Evolutionary conservation across 345 rosid species (phyloP).

Genomic region (Laguncularia racemosa): DNA sequence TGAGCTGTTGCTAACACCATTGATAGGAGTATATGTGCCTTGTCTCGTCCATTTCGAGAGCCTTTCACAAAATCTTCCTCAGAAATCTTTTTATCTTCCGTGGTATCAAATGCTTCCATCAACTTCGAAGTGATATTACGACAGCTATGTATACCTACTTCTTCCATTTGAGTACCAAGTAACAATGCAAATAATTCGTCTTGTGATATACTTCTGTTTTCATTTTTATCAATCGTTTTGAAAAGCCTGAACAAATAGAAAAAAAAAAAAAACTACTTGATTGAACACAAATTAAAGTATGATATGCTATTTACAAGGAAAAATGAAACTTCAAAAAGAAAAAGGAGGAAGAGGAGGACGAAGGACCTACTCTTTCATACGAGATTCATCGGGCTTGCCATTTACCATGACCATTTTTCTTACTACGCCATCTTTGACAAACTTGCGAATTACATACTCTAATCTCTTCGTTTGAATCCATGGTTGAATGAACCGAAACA

Average conservation of each 20-base stretch:
- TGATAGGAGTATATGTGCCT: not conserved
- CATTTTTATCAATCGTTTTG: conserved; percentile 24
- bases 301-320: too few relatives aligned
- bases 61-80: conserved; percentile 25
- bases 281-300: too few relatives aligned
- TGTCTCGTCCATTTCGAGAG: conserved; percentile 24
- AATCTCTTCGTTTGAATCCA: conserved; percentile 39
- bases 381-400: conserved; percentile 23
- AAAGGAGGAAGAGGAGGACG: too few relatives aligned
- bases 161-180: conserved; percentile 30
- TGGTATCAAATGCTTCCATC: conserved; percentile 26
- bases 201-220: conserved; percentile 14
- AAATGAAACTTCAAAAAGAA: too few relatives aligned
- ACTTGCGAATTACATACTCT: conserved; percentile 20
- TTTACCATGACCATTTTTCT: conserved; percentile 13
- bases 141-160: conserved; percentile 12
- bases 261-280: not conserved
- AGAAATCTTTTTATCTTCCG: conserved; percentile 18
- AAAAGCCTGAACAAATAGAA: too few relatives aligned
- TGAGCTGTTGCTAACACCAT: not conserved
- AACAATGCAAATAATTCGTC: conserved; percentile 31
- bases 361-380: conserved; percentile 20
- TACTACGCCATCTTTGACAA: conserved; percentile 10
- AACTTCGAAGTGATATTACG: conserved; percentile 16
- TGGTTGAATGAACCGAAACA: conserved; percentile 34